Conservation (phyloP, 1,284 basidiomycete genomes). For the Moesziomyces aphidis region DNA sequence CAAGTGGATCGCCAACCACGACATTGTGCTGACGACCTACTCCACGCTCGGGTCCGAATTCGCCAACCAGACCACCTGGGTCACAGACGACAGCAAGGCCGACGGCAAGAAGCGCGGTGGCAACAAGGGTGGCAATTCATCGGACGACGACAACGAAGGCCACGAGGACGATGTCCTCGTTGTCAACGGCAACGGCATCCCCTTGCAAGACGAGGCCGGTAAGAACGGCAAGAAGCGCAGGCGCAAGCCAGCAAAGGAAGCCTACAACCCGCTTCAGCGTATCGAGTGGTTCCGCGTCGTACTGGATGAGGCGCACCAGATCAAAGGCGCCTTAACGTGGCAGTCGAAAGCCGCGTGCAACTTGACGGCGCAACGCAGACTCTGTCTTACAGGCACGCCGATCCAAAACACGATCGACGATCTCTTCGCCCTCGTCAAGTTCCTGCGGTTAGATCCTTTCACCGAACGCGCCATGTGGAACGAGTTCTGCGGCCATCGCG, state of each 20-base stretch:
- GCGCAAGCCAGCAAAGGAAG: conserved; percentile 71
- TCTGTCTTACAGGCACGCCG: conserved; percentile 95
- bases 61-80: conserved; percentile 77
- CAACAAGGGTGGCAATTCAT: conserved; percentile 17
- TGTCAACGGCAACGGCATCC: conserved; percentile 73
- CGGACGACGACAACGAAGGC: conserved; percentile 13
- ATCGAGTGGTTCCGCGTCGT: conserved; percentile 98
- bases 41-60: conserved; percentile 94
- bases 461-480: conserved; percentile 94
- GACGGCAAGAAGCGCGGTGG: conserved; percentile 21
- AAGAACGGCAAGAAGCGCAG: conserved; percentile 69
- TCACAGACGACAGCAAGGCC: conserved; percentile 27
- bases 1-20: conserved; percentile 86
- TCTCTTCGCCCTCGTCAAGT: conserved; percentile 94
- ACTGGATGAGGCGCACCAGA: conserved; percentile 91
- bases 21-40: conserved; percentile 97
- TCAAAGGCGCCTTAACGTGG: conserved; percentile 94
- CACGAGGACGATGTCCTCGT: conserved; percentile 10
- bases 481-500: conserved; percentile 88
- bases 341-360: conserved; percentile 95
- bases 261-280: conserved; percentile 88
- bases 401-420: conserved; percentile 99
- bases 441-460: conserved; percentile 89
- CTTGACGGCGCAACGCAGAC: conserved; percentile 88
- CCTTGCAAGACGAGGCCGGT: conserved; percentile 76